These are phyloP conservation scores for Ustilago cynodontis DNA, from an alignment of 1,284 basidiomycete genomes.

Conservation along the genomic window DNA sequence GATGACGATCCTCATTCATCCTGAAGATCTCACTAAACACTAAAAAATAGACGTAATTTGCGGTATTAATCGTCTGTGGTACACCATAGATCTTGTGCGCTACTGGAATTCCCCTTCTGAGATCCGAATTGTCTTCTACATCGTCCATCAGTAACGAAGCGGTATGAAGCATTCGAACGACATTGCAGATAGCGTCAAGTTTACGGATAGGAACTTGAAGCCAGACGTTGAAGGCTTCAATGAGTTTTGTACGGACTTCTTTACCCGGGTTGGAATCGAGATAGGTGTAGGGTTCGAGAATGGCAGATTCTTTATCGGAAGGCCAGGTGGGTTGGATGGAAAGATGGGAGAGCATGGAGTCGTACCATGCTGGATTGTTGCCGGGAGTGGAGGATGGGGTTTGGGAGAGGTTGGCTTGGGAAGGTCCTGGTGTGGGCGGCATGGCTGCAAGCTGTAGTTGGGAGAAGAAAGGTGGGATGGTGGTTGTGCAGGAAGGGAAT, in stretches of 20 bases:
- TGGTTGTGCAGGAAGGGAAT: conserved; percentile 1
- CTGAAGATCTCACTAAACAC: conserved; percentile 72
- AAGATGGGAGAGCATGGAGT: conserved; percentile 64
- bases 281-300: conserved; percentile 88
- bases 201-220: conserved; percentile 82
- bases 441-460: too few relatives aligned
- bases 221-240: conserved; percentile 95
- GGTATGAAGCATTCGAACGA: conserved; percentile 94
- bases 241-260: conserved; percentile 88
- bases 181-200: conserved; percentile 79
- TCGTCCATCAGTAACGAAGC: conserved; percentile 96
- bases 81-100: conserved; percentile 95
- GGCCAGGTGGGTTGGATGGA: conserved; percentile 69
- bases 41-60: conserved; percentile 94
- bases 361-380: conserved; percentile 62
- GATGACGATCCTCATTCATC: conserved; percentile 78
- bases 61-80: conserved; percentile 96
- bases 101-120: conserved; percentile 87
- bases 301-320: conserved; percentile 67
- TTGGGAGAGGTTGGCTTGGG: conserved; percentile 48
- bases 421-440: conserved; percentile 28
- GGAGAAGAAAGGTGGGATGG: conserved; percentile 4
- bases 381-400: conserved; percentile 39
- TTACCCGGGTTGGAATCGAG: conserved; percentile 89
- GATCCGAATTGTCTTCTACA: conserved; percentile 93